Conservation (phyloP, 2,329 filamentous ascomycete genomes). For the Pseudocercospora vitis region DNA sequence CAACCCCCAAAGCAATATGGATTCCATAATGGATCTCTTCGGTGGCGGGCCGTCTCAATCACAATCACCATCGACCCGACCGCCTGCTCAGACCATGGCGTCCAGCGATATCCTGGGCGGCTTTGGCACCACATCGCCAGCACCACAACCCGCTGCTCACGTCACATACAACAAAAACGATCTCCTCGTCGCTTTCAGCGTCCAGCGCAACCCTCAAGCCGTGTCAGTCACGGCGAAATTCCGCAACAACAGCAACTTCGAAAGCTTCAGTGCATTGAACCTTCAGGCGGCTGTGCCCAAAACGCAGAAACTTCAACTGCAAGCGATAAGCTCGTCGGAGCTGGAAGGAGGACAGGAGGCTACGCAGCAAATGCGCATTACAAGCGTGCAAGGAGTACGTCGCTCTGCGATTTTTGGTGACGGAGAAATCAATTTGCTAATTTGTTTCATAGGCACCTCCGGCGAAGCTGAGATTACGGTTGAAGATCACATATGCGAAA, state of each 20-base stretch:
- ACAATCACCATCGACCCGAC: slow-evolving; percentile 35
- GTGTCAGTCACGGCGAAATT: slow-evolving; percentile 85
- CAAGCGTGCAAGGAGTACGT: slow-evolving; percentile 85
- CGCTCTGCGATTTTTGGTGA: background rate
- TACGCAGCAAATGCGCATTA: slow-evolving; percentile 86
- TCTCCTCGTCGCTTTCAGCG: slow-evolving; percentile 74
- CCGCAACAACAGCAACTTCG: slow-evolving; percentile 63
- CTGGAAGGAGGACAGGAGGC: slow-evolving; percentile 77
- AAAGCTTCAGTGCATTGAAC: slow-evolving; percentile 69
- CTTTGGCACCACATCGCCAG: slow-evolving; percentile 50
- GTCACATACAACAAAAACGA: slow-evolving; percentile 85
- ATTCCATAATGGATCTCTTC: slow-evolving; percentile 89
- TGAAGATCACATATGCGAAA: slow-evolving; percentile 79
- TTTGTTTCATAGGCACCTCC: slow-evolving; percentile 63
- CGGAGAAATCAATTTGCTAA: slow-evolving; percentile 19
- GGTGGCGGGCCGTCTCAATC: slow-evolving; percentile 42
- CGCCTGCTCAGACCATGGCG: slow-evolving; percentile 37
- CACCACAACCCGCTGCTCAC: slow-evolving; percentile 53
- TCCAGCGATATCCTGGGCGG: slow-evolving; percentile 47
- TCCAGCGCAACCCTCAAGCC: slow-evolving; percentile 77
- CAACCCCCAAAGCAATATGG: slow-evolving; percentile 42
- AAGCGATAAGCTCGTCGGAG: slow-evolving; percentile 81
- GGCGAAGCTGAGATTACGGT: slow-evolving; percentile 70
- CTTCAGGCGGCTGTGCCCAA: slow-evolving; percentile 95
- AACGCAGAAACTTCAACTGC: slow-evolving; percentile 87